Conservation (phyloP, 306 rosid species). For the Castanea sativa region DNA sequence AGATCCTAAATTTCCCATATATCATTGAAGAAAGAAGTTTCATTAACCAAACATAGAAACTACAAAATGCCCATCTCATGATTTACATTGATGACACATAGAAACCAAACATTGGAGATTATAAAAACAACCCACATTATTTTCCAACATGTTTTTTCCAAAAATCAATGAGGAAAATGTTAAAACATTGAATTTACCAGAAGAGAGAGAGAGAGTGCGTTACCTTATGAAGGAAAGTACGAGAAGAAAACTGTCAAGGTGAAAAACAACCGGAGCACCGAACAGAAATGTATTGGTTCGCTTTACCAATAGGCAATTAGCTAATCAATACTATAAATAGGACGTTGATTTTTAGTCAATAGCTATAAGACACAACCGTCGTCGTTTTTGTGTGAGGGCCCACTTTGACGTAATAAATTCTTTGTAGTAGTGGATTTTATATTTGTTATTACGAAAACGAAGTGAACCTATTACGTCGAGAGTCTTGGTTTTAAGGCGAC, state of each 20-base stretch:
- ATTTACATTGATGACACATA: background rate
- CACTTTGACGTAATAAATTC: no score
- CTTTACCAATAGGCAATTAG: background rate
- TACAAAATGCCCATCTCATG: constrained; percentile 1
- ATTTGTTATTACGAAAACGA: no score
- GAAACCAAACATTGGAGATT: background rate
- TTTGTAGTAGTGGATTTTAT: no score
- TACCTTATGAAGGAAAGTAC: background rate
- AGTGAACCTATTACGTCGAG: no score
- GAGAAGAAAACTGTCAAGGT: background rate
- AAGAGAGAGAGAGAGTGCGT: background rate
- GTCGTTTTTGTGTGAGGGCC: background rate
- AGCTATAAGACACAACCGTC: background rate
- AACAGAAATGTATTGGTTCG: background rate
- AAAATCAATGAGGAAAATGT: background rate
- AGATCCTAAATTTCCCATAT: background rate
- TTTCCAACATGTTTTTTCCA: constrained; percentile 1
- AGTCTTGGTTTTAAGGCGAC: no score
- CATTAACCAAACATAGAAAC: constrained; percentile 3
- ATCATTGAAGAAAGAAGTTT: background rate
- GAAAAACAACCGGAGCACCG: background rate
- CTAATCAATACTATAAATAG: background rate
- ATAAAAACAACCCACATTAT: background rate
- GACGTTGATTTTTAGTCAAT: background rate
- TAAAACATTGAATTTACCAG: background rate